Conservation (phyloP, 495 filamentous ascomycete genomes). For the Astrocystis sublimbata region DNA sequence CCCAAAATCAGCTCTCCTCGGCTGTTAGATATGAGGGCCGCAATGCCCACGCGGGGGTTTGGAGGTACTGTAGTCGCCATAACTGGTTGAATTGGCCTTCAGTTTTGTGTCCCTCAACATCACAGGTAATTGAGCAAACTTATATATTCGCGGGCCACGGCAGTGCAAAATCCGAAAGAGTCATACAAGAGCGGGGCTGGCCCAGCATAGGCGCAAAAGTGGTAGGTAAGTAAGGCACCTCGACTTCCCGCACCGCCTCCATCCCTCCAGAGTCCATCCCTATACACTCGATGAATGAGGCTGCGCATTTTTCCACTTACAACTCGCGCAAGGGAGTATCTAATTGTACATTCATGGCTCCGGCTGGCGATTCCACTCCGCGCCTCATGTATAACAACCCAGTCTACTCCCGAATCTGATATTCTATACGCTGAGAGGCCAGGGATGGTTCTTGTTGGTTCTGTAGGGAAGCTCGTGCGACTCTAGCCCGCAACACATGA, state of each 20-base stretch:
- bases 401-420: too few relatives aligned
- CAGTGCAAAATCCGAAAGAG: background rate
- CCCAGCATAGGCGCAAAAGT: too few relatives aligned
- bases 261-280: too few relatives aligned
- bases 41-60: constrained; percentile 42
- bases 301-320: background rate
- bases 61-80: constrained; percentile 4
- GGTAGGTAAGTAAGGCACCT: too few relatives aligned
- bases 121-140: background rate
- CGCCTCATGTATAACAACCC: background rate
- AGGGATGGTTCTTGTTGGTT: background rate
- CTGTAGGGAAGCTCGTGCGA: background rate
- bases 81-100: background rate
- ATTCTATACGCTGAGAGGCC: too few relatives aligned
- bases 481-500: background rate
- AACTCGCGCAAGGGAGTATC: background rate
- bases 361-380: background rate
- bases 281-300: background rate
- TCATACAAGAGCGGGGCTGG: background rate
- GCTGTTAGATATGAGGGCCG: constrained; percentile 37
- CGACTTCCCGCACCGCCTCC: too few relatives aligned
- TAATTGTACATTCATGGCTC: background rate
- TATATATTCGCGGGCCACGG: constrained; percentile 5
- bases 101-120: background rate
- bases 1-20: constrained; percentile 42